These are phyloP conservation scores for Euphorbia peplus DNA, from an alignment of 345 rosid genomes.

Conservation along the genomic window DNA sequence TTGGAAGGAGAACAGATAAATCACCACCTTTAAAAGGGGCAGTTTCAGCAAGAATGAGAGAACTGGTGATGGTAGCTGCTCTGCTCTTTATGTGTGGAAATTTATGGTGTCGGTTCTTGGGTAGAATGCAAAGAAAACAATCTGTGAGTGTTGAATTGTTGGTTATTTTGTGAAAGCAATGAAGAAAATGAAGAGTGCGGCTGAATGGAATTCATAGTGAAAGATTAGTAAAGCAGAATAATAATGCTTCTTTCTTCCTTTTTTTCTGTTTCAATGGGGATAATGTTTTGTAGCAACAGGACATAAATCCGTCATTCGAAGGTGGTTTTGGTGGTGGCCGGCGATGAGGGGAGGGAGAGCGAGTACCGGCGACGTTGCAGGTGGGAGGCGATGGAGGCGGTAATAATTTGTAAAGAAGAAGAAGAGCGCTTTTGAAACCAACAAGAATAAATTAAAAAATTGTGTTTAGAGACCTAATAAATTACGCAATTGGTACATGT, in stretches of 20 bases:
- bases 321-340: too few relatives aligned
- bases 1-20: slow-evolving; percentile 31
- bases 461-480: too few relatives aligned
- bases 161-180: slow-evolving; percentile 7
- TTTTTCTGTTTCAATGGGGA: neutral
- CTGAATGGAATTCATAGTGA: slow-evolving; percentile 15
- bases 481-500: too few relatives aligned
- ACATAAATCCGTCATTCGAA: too few relatives aligned
- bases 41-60: slow-evolving; percentile 25
- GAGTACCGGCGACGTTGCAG: too few relatives aligned
- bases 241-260: neutral
- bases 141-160: neutral
- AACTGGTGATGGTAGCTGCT: slow-evolving; percentile 8
- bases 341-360: too few relatives aligned
- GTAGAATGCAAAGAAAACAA: neutral
- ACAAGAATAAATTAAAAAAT: too few relatives aligned
- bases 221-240: neutral
- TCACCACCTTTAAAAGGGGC: slow-evolving; percentile 32
- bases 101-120: neutral
- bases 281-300: neutral
- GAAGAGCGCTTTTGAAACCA: too few relatives aligned
- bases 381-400: too few relatives aligned
- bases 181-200: slow-evolving; percentile 10
- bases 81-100: slow-evolving; percentile 5
- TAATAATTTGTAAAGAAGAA: too few relatives aligned